Conservation (phyloP, 805 yeast genomes). For the Wickerhamomyces queroliae region DNA sequence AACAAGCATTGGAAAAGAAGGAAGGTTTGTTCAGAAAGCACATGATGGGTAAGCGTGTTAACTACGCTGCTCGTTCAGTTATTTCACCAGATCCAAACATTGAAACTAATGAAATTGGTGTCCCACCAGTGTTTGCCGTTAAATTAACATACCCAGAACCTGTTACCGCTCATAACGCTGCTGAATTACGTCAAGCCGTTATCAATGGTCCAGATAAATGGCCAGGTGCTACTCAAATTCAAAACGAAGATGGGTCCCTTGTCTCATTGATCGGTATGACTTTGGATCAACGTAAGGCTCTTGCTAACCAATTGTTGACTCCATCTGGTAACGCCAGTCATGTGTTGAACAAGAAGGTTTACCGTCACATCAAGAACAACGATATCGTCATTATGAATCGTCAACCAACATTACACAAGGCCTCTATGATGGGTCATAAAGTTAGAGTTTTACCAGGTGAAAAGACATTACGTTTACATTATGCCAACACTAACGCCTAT, state of each 20-base stretch:
- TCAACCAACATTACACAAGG: conserved; percentile 98
- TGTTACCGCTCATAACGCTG: conserved; percentile 85
- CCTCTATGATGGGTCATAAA: conserved; percentile 99
- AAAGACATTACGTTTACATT: conserved; percentile 92
- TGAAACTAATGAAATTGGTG: conserved; percentile 97
- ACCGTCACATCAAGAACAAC: conserved; percentile 87
- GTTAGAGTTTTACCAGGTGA: conserved; percentile 97
- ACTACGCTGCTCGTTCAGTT: conserved; percentile 97
- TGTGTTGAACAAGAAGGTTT: conserved; percentile 84
- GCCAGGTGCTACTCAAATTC: conserved; percentile 98
- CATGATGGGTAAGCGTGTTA: conserved; percentile 99
- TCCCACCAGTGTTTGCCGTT: conserved; percentile 96
- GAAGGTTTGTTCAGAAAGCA: conserved; percentile 98
- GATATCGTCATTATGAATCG: conserved; percentile 98
- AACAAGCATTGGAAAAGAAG: conserved; percentile 96
- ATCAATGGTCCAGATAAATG: conserved; percentile 96
- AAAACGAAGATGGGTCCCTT: conserved; percentile 88
- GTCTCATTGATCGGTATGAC: conserved; percentile 85
- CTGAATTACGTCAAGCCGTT: conserved; percentile 89
- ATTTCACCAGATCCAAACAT: conserved; percentile 98
- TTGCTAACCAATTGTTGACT: conserved; percentile 91
- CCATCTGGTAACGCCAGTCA: conserved; percentile 56
- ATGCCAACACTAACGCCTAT: conserved; percentile 98
- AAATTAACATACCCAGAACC: conserved; percentile 98
- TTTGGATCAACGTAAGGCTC: conserved; percentile 86